phyloP scores from a whole-genome alignment of 805 yeast species.

The Yamadazyma sp. region DNA sequence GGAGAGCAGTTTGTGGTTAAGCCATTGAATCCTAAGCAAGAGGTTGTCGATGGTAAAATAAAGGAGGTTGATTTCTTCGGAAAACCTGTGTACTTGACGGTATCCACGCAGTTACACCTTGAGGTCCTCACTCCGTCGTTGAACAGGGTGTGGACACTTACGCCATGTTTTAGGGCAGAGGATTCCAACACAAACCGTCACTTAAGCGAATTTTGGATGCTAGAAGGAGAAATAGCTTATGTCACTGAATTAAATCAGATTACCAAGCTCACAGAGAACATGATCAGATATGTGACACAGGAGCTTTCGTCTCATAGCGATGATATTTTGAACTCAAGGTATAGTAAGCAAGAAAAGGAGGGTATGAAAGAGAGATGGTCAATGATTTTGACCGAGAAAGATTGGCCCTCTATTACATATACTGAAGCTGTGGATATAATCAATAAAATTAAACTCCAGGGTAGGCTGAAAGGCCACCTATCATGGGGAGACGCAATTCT shows the following conservation, averaged over 20 bases:
- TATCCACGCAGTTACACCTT: conserved; percentile 87
- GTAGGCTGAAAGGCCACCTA: conserved; percentile 28
- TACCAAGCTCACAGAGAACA: conserved; percentile 63
- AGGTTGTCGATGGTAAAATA: conserved; percentile 19
- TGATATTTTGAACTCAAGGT: conserved; percentile 38
- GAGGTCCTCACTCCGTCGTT: conserved; percentile 77
- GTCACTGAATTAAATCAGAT: conserved; percentile 56
- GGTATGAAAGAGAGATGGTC: conserved; percentile 58
- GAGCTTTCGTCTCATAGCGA: conserved; percentile 8
- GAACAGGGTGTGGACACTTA: conserved; percentile 79
- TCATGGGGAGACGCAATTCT: conserved; percentile 73
- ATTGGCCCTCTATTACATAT: conserved; percentile 76
- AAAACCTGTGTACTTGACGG: conserved; percentile 71
- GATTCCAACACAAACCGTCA: conserved; percentile 88
- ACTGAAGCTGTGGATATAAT: conserved; percentile 64
- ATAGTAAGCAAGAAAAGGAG: conserved; percentile 35
- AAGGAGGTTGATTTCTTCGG: conserved; percentile 53
- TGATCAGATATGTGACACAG: conserved; percentile 54
- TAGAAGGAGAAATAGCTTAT: conserved; percentile 86
- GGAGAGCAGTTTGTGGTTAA: conserved; percentile 80
- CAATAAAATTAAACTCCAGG: conserved; percentile 34
- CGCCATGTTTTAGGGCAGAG: conserved; percentile 96
- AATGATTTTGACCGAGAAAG: conserved; percentile 36
- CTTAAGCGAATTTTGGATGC: conserved; percentile 95
- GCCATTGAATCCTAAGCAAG: conserved; percentile 19